phyloP scores from a whole-genome alignment of 2,329 filamentous ascomycete genomes.

The Pseudogymnoascus sp. region DNA sequence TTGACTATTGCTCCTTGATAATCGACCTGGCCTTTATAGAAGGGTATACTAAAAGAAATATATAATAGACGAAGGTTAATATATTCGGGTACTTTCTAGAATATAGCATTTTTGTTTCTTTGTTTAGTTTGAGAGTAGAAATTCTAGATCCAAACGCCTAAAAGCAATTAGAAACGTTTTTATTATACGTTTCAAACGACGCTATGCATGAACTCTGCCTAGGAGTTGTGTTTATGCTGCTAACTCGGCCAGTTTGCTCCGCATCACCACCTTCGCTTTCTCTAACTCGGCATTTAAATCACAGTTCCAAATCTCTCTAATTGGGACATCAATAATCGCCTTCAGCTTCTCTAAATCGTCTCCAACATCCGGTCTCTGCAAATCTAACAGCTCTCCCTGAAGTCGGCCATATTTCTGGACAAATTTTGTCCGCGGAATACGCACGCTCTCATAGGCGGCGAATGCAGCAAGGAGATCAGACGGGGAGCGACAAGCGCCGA shows the following conservation, averaged over 20 bases:
- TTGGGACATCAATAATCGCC: constrained; percentile 28
- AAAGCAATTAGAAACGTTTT: neutral
- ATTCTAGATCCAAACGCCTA: neutral
- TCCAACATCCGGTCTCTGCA: constrained; percentile 32
- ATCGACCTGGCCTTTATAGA: neutral
- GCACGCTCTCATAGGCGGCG: constrained; percentile 37
- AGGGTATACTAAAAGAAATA: neutral
- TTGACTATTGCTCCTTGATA: neutral
- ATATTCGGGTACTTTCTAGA: neutral
- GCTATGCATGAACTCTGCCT: too few species aligned
- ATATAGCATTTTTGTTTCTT: neutral
- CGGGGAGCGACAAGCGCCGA: constrained; percentile 31
- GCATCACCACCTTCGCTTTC: constrained; percentile 32
- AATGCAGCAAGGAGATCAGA: constrained; percentile 36
- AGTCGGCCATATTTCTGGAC: constrained; percentile 10
- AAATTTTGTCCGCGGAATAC: constrained; percentile 22
- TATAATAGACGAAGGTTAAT: neutral
- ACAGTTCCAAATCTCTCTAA: constrained; percentile 32
- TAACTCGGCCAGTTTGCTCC: neutral
- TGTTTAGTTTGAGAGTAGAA: neutral
- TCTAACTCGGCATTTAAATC: constrained; percentile 31
- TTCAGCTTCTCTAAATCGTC: constrained; percentile 31
- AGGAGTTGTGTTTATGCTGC: neutral
- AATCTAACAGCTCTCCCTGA: constrained; percentile 33
- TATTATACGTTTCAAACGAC: neutral